A percentile compares a stretch with the other conserved stretches of the same genome.
Evolutionary conservation across 495 filamentous ascomycete genomes (phyloP).

Genomic region (Oleoguttula mirabilis): DNA sequence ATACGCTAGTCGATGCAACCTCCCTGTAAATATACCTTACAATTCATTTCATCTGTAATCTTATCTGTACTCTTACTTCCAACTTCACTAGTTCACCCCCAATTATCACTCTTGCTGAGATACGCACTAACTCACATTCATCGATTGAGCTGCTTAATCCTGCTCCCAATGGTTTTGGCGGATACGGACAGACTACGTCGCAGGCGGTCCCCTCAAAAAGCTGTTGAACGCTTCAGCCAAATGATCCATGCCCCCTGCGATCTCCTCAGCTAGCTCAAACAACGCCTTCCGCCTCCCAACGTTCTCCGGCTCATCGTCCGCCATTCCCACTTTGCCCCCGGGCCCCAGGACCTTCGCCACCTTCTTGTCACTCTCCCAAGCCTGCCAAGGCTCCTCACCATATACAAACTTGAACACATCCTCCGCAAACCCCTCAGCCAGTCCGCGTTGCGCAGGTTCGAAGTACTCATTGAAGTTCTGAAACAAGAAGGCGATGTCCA

Average conservation of each 20-base stretch:
- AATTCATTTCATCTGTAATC: too few species aligned
- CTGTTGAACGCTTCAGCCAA: constrained; percentile 11
- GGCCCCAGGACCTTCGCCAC: constrained; percentile 8
- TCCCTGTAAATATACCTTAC: too few species aligned
- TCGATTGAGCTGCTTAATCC: too few species aligned
- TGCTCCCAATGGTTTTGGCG: too few species aligned
- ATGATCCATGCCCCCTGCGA: constrained; percentile 18
- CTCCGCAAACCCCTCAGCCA: constrained; percentile 30
- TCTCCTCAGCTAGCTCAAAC: constrained; percentile 15
- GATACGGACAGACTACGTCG: too few species aligned
- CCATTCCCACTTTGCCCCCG: constrained; percentile 1
- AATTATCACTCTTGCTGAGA: too few species aligned
- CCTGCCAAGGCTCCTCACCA: constrained; percentile 32
- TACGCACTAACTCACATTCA: too few species aligned
- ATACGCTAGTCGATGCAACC: too few species aligned
- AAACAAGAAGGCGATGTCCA: constrained; percentile 38
- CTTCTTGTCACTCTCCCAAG: constrained; percentile 13
- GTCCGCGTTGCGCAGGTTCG: constrained; percentile 23
- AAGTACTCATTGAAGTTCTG: constrained; percentile 36
- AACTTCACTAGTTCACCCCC: too few species aligned
- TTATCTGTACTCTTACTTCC: too few species aligned
- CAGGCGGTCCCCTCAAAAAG: constrained; percentile 7
- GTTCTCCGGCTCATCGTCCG: constrained; percentile 13
- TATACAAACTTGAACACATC: constrained; percentile 37
- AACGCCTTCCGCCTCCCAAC: constrained; percentile 13